Conservation (phyloP, 1,284 basidiomycete species). For the Ustilago loliicola region DNA sequence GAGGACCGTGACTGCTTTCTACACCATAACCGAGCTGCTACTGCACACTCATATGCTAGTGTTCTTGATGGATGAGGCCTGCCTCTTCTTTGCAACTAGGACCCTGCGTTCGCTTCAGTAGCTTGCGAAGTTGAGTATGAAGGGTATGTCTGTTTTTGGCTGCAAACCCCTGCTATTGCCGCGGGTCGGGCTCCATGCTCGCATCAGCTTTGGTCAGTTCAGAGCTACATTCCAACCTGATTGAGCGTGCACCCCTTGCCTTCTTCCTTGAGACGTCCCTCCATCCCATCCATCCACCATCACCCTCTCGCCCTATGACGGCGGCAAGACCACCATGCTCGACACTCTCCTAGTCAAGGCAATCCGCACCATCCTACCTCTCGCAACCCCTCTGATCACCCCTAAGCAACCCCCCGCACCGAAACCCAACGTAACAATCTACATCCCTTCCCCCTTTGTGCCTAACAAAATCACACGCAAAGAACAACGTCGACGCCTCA, state of each 20-base stretch:
- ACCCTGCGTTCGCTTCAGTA: constrained; percentile 2
- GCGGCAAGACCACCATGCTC: constrained; percentile 14
- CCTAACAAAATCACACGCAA: constrained; percentile 43
- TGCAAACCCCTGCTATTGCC: too few relatives aligned
- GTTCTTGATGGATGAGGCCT: too few relatives aligned
- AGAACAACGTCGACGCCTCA: constrained; percentile 40
- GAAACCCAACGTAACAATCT: constrained; percentile 36
- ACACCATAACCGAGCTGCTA: neutral
- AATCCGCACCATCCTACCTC: constrained; percentile 38
- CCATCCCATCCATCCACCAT: constrained; percentile 4
- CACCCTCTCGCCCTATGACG: neutral
- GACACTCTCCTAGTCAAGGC: constrained; percentile 40
- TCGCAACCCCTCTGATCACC: constrained; percentile 35
- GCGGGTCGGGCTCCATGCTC: neutral
- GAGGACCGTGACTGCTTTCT: neutral
- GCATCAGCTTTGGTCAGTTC: too few relatives aligned
- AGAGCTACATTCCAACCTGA: too few relatives aligned
- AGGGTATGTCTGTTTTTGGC: too few relatives aligned
- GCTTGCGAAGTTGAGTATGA: neutral
- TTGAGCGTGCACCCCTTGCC: too few relatives aligned
- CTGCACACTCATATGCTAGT: too few relatives aligned
- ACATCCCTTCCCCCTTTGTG: constrained; percentile 47
- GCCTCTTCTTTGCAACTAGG: too few relatives aligned
- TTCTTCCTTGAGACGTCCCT: neutral
- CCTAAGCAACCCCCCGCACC: constrained; percentile 41